Evolutionary conservation across 1,284 basidiomycete species (phyloP).

Genomic region (Ceratobasidium sp.): DNA sequence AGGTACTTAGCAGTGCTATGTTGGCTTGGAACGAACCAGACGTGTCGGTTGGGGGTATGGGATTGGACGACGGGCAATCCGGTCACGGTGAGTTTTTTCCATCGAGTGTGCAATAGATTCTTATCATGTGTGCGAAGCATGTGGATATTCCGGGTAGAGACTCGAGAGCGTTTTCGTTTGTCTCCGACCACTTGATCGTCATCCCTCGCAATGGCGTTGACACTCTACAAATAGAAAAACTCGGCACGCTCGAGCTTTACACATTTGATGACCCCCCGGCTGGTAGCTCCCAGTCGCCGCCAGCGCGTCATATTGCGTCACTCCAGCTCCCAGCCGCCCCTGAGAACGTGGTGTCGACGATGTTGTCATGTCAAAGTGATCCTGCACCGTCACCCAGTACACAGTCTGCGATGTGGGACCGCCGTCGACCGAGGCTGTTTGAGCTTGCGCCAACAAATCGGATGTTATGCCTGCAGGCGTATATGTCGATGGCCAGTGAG

Average conservation of each 20-base stretch:
- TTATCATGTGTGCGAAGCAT: not conserved
- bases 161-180: conserved; percentile 2
- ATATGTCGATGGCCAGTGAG: not conserved
- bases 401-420: not conserved
- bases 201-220: not conserved
- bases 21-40: not conserved
- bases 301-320: conserved; percentile 6
- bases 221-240: no score
- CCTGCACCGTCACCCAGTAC: not conserved
- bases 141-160: not conserved
- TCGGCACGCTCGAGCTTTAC: not conserved
- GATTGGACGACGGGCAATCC: conserved; percentile 25
- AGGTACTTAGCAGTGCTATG: not conserved
- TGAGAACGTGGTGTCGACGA: not conserved
- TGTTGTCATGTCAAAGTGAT: not conserved
- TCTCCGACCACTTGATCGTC: not conserved
- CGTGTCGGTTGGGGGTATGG: conserved; percentile 9
- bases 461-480: conserved; percentile 7
- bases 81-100: conserved; percentile 1
- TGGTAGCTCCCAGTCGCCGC: not conserved
- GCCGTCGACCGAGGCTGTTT: conserved; percentile 8
- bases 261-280: not conserved
- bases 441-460: conserved; percentile 8
- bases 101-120: no score
- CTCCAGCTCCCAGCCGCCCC: not conserved